Conservation (phyloP, 208 protist species). For the Tritrichomonas foetus region DNA sequence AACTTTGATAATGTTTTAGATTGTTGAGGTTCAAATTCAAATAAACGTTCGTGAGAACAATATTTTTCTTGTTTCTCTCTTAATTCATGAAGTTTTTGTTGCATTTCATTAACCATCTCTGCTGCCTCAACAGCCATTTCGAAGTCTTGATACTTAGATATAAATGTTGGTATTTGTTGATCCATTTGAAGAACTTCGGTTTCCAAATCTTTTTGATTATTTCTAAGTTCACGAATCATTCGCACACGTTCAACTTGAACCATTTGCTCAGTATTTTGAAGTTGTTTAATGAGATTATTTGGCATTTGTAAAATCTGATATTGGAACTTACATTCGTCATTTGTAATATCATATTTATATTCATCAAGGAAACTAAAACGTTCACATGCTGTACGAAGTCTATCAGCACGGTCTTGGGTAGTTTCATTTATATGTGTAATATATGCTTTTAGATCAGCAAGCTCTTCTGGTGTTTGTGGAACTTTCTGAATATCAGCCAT, state of each 20-base stretch:
- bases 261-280: not conserved
- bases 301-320: conserved; percentile 13
- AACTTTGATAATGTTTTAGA: not conserved
- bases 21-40: not conserved
- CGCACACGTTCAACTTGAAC: not conserved
- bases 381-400: not conserved
- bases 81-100: not conserved
- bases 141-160: not conserved
- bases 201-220: not conserved
- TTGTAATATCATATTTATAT: not conserved
- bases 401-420: not conserved
- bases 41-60: not conserved
- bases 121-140: conserved; percentile 21
- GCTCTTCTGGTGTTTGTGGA: not conserved
- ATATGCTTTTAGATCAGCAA: not conserved
- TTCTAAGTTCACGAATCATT: conserved; percentile 21
- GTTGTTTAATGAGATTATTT: not conserved
- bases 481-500: not conserved
- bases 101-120: not conserved
- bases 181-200: not conserved
- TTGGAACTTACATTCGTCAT: not conserved
- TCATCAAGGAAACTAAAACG: not conserved
- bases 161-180: not conserved
- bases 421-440: not conserved
- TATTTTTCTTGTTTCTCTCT: not conserved